Base-by-base conservation (phyloP, 139 green algal genomes). In the Volvox africanus region DNA sequence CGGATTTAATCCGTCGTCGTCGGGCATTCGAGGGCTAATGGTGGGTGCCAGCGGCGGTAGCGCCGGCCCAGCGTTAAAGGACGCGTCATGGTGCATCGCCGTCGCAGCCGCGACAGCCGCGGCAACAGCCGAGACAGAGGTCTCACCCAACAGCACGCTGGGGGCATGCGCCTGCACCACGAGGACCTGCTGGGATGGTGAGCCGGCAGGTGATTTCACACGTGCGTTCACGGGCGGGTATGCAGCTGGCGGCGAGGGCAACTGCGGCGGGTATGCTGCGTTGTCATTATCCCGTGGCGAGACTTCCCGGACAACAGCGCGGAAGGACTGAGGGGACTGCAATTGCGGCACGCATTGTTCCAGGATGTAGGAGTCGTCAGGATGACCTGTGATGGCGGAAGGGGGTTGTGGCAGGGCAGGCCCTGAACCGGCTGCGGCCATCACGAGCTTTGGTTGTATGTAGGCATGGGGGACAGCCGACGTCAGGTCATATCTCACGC, bases 301-400 rank as follows among this genome's bases (percentile, higher is more conserved):
- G 33, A 87, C 6, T 62, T 87, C 81, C 61, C 61, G 75, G 2
- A 87, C 81, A 9, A 87, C 61, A 17, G 81, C 81, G 16, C 61
- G 81, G 32, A 77, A 87, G n/a, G 62, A 68, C 13, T n/a, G 3
- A 11, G 80, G 28, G 32, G 73, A 32, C 22, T 79, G 71, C 71
- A 36, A 13, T 30, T 81, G 75, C 30, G 75, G 75, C 75, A 17
- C 71, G 6, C n/a, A n/a, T n/a, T n/a, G n/a, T n/a, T n/a, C n/a
- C n/a, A 37, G 71, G 22, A 20, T 30, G 9, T 55, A 55, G 44
- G 44, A 55, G 16, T 5, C 71, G 16, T 79, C 71, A 2, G n/a
- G 22, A 37, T 79, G 71, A 32, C 28, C 71, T 36, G 71, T 20
- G 14, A 30, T 30, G 21, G 65, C 44, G 44, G 5, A 55, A 9